Conservation (phyloP, 345 rosid genomes). For the Eucalyptus regnans region DNA sequence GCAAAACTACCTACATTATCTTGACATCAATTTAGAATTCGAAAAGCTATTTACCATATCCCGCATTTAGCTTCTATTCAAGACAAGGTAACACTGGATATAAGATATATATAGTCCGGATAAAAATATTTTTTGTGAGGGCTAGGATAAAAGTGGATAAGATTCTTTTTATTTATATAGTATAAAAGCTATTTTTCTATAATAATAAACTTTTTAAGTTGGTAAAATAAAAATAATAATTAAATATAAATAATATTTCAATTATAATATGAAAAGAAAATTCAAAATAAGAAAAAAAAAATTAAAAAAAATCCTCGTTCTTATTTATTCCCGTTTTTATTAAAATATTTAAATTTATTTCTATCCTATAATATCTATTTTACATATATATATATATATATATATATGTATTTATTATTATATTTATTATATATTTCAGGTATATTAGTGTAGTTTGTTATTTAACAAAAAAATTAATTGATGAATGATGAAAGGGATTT, state of each 20-base stretch:
- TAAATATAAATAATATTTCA: not conserved
- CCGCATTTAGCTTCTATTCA: not conserved
- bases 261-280: not conserved
- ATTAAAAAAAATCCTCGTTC: fast-evolving
- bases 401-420: not conserved
- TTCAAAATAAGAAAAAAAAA: not conserved
- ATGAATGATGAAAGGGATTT: not conserved
- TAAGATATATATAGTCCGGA: not conserved
- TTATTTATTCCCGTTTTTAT: not conserved
- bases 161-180: not conserved
- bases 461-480: fast-evolving
- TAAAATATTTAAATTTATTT: not conserved
- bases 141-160: not conserved
- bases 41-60: not conserved
- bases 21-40: not conserved
- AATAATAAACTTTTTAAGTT: not conserved
- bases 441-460: not conserved
- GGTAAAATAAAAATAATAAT: not conserved
- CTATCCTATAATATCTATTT: not conserved
- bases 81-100: not conserved
- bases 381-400: not conserved
- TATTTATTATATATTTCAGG: not conserved
- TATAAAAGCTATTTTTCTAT: not conserved
- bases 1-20: not conserved
- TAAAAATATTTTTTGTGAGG: not conserved